Evolutionary conservation across 805 yeast species (phyloP).

Genomic region (Cyberlindnera bimundalis): DNA sequence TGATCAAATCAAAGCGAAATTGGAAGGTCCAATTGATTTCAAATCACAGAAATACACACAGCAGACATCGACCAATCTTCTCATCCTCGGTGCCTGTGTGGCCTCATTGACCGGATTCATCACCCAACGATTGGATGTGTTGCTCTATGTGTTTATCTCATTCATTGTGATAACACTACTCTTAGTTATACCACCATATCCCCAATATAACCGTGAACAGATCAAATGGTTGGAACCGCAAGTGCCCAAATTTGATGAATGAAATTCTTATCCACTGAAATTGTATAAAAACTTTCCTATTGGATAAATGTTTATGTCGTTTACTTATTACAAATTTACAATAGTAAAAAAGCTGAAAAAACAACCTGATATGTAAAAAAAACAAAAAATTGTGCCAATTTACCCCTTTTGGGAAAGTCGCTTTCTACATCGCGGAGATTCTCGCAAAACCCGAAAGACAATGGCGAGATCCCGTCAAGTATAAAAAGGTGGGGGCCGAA

Average conservation of each 20-base stretch:
- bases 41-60: conserved; percentile 16
- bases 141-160: conserved; percentile 4
- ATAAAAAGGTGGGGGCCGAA: neutral
- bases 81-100: conserved; percentile 12
- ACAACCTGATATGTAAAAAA: too few relatives aligned
- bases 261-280: neutral
- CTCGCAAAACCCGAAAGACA: conserved; percentile 3
- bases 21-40: conserved; percentile 23
- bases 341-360: too few relatives aligned
- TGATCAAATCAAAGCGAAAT: conserved; percentile 3
- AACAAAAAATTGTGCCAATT: too few relatives aligned
- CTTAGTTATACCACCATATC: conserved; percentile 21
- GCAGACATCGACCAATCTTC: conserved; percentile 2
- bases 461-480: too few relatives aligned
- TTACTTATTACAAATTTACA: too few relatives aligned
- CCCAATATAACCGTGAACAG: conserved; percentile 8
- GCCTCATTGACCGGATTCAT: conserved; percentile 13
- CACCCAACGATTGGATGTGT: conserved; percentile 8
- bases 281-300: too few relatives aligned
- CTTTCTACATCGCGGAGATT: conserved; percentile 11
- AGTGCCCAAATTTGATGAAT: conserved; percentile 11
- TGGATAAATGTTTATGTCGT: too few relatives aligned
- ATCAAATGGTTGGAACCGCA: conserved; percentile 20
- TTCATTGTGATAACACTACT: conserved; percentile 6
- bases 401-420: too few relatives aligned